Conservation (phyloP, 2,329 filamentous ascomycete species). For the Cryphonectria radicalis region DNA sequence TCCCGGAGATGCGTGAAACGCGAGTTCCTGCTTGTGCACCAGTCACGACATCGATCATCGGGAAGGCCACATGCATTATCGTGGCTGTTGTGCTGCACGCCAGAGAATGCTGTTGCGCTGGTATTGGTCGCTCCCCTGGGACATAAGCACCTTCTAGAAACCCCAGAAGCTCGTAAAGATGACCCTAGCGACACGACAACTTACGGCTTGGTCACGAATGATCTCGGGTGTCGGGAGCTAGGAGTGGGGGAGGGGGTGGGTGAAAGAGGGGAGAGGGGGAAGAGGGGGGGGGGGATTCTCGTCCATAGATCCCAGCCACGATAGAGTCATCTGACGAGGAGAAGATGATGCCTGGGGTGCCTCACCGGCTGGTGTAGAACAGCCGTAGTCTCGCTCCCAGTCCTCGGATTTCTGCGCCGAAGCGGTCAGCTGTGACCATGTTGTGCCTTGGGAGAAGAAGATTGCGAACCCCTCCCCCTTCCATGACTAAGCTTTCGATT, state of each 20-base stretch:
- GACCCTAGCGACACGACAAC: not conserved
- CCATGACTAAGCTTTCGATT: not conserved
- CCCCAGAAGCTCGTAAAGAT: not conserved
- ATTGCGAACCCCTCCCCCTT: not conserved
- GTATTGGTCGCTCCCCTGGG: conserved; percentile 6
- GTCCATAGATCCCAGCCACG: not conserved
- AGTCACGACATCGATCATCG: conserved; percentile 18
- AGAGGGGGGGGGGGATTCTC: not conserved
- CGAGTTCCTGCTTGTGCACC: conserved; percentile 5
- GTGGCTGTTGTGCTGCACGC: conserved; percentile 24
- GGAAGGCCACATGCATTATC: conserved; percentile 27
- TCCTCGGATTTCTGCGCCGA: not conserved
- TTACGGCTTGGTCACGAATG: not conserved
- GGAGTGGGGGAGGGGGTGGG: not conserved
- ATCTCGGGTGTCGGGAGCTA: not conserved
- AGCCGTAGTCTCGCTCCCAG: not conserved
- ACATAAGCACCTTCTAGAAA: conserved; percentile 16
- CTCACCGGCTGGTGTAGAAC: conserved; percentile 1
- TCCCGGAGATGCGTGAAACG: conserved; percentile 25
- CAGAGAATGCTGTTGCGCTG: conserved; percentile 23
- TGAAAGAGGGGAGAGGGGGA: not conserved
- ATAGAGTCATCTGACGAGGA: not conserved
- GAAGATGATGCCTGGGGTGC: not conserved
- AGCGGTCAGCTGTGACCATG: not conserved
- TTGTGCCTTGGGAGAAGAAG: not conserved